A percentile compares a stretch with the other conserved stretches of the same genome.
These are phyloP conservation scores for Geoglossum glabrum DNA, from an alignment of 495 filamentous ascomycete species.

Conservation along the genomic window DNA sequence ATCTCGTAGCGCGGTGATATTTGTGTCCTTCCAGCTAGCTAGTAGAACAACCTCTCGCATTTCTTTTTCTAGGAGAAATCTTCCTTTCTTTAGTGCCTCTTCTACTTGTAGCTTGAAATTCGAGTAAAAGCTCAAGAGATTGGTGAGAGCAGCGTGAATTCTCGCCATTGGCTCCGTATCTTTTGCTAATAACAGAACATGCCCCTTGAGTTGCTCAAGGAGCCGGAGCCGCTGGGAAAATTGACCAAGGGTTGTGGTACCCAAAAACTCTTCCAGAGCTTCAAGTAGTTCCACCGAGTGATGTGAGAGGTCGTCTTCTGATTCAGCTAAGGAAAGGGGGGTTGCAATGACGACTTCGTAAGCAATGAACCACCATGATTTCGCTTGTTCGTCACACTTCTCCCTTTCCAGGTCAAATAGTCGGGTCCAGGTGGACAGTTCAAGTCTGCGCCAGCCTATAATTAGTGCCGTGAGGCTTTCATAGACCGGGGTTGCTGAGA, in stretches of 20 bases:
- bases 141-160: constrained; percentile 41
- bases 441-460: constrained; percentile 72
- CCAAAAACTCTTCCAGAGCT: constrained; percentile 56
- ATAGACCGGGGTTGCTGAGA: constrained; percentile 44
- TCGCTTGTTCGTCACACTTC: constrained; percentile 52
- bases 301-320: constrained; percentile 31
- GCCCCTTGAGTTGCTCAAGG: constrained; percentile 46
- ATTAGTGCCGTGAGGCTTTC: constrained; percentile 56
- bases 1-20: constrained; percentile 68
- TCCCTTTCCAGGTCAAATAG: constrained; percentile 71
- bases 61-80: constrained; percentile 53
- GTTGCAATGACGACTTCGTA: constrained; percentile 71
- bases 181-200: constrained; percentile 33
- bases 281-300: constrained; percentile 48
- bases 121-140: constrained; percentile 53
- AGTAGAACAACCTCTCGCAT: constrained; percentile 75
- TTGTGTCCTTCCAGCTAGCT: constrained; percentile 92
- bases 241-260: constrained; percentile 56
- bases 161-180: constrained; percentile 32
- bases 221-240: constrained; percentile 51
- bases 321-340: constrained; percentile 39
- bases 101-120: constrained; percentile 44
- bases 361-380: constrained; percentile 90
- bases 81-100: constrained; percentile 39
- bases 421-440: constrained; percentile 77